These are phyloP conservation scores for Rhizopogon sp. DNA, from an alignment of 768 basidiomycete genomes.

Conservation along the genomic window DNA sequence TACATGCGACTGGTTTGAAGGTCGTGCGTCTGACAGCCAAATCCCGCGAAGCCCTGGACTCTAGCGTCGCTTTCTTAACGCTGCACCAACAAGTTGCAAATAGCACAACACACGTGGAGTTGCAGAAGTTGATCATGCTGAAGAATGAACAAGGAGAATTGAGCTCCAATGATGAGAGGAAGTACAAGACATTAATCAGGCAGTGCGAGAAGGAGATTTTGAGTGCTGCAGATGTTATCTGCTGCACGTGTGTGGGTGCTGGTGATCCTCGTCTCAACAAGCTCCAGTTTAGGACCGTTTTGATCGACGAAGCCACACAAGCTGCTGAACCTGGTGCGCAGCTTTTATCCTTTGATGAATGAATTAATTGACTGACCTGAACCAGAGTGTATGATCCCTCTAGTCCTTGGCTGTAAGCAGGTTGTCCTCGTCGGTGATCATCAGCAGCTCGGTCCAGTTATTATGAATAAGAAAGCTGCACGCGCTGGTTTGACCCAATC, in stretches of 20 bases:
- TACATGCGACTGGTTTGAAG: conserved; percentile 97
- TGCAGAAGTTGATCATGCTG: conserved; percentile 96
- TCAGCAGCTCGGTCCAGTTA: conserved; percentile 95
- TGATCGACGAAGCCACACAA: conserved; percentile 98
- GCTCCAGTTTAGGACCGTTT: conserved; percentile 96
- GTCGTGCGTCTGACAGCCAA: conserved; percentile 98
- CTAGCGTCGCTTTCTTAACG: conserved; percentile 90
- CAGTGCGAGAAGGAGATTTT: conserved; percentile 98
- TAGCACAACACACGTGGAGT: conserved; percentile 90
- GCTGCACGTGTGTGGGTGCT: conserved; percentile 96
- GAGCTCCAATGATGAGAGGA: conserved; percentile 94
- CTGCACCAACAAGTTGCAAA: conserved; percentile 97
- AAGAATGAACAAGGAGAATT: conserved; percentile 98
- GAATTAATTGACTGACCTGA: conserved; percentile 11
- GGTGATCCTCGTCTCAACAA: conserved; percentile 96
- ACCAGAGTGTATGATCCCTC: conserved; percentile 97
- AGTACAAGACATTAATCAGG: conserved; percentile 93
- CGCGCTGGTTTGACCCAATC: conserved; percentile 98
- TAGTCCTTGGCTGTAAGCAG: conserved; percentile 97
- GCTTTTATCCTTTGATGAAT: neutral
- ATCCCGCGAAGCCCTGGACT: conserved; percentile 96
- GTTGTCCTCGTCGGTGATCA: conserved; percentile 98
- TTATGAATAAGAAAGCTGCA: conserved; percentile 99
- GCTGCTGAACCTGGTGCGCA: conserved; percentile 88
- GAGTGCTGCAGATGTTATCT: conserved; percentile 93